These are phyloP conservation scores for Skeletonema potamos DNA, from an alignment of 108 stramenopile genomes.

Conservation along the genomic window DNA sequence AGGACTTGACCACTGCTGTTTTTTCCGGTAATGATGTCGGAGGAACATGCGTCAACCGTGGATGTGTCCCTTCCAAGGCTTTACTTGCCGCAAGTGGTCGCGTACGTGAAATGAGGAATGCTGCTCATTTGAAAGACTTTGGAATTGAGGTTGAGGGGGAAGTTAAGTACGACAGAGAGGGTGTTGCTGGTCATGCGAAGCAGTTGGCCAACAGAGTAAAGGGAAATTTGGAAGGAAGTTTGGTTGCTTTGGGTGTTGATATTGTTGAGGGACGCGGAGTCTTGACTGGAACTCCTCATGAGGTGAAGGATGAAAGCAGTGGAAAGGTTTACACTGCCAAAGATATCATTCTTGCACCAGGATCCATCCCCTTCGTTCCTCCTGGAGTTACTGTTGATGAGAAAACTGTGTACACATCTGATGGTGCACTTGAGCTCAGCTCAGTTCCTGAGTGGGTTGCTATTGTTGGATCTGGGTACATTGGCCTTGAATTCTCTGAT, in stretches of 20 bases:
- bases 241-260: conserved; percentile 86
- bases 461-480: conserved; percentile 98
- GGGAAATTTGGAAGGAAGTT: conserved; percentile 89
- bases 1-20: conserved; percentile 91
- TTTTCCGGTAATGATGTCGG: conserved; percentile 95
- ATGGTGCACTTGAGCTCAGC: conserved; percentile 90
- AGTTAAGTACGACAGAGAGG: conserved; percentile 86
- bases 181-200: conserved; percentile 93
- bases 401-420: conserved; percentile 97
- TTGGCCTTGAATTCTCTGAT: conserved; percentile 97
- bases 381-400: conserved; percentile 95
- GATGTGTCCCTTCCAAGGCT: conserved; percentile 99
- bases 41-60: conserved; percentile 97
- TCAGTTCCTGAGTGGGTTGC: conserved; percentile 97
- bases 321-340: conserved; percentile 91
- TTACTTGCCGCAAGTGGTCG: conserved; percentile 95
- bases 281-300: conserved; percentile 83
- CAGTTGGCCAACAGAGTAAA: conserved; percentile 93
- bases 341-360: conserved; percentile 98
- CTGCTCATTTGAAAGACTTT: conserved; percentile 68
- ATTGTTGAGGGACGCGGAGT: conserved; percentile 86
- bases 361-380: conserved; percentile 96
- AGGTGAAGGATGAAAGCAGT: conserved; percentile 80
- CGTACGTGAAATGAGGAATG: conserved; percentile 92
- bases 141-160: conserved; percentile 87